Evolutionary conservation across 2,329 filamentous ascomycete species (phyloP).

Genomic region (Phialemonium atrogriseum): DNA sequence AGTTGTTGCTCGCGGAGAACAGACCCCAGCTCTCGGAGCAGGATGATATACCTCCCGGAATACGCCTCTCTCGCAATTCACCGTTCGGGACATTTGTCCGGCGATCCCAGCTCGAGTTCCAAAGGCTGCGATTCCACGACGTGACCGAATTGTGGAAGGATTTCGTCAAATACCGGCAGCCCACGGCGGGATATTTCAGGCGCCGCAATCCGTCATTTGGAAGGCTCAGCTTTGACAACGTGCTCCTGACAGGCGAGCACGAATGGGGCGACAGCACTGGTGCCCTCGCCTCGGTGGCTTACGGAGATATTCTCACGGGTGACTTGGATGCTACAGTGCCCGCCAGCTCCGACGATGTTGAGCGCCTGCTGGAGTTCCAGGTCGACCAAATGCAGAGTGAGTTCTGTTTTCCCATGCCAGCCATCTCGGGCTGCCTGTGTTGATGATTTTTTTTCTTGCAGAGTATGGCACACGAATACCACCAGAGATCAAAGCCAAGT

Average conservation of each 20-base stretch:
- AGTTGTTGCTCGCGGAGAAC: no score
- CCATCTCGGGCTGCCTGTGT: no score
- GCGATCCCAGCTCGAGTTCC: slow-evolving; percentile 70
- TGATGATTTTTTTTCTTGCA: no score
- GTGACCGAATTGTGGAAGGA: slow-evolving; percentile 70
- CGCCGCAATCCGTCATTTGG: slow-evolving; percentile 52
- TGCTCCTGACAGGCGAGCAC: slow-evolving; percentile 39
- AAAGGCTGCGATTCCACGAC: slow-evolving; percentile 71
- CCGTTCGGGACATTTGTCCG: slow-evolving; percentile 77
- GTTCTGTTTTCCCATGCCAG: slow-evolving; percentile 15
- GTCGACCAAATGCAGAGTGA: slow-evolving; percentile 78
- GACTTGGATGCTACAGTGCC: slow-evolving; percentile 22
- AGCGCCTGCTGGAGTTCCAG: slow-evolving; percentile 77
- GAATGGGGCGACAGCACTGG: slow-evolving; percentile 35
- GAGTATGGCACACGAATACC: slow-evolving; percentile 73
- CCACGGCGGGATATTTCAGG: slow-evolving; percentile 60
- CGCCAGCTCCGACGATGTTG: slow-evolving; percentile 71
- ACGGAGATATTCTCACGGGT: slow-evolving; percentile 42
- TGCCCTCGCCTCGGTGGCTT: slow-evolving; percentile 28
- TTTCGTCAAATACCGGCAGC: slow-evolving; percentile 73
- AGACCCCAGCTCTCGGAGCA: no score
- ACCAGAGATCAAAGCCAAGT: slow-evolving; percentile 60
- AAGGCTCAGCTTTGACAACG: slow-evolving; percentile 48
- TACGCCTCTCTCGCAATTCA: slow-evolving; percentile 63
- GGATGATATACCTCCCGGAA: slow-evolving; percentile 38